Percentiles rank a stretch among this genome's conserved stretches.
Conservation (phyloP, 345 rosid species). For the Chamaenerion angustifolium region DNA sequence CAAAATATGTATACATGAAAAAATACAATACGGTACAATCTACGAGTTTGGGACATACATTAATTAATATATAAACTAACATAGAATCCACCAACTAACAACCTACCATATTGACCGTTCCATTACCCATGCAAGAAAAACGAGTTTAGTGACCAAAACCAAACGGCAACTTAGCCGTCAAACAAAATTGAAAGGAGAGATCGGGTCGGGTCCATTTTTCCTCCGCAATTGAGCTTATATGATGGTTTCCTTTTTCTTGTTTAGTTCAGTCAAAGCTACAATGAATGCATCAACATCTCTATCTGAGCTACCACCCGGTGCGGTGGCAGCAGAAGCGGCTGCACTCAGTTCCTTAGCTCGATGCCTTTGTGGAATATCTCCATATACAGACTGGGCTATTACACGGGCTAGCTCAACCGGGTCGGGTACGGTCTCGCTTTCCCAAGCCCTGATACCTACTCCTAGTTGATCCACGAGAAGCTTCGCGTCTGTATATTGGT, state of each 20-base stretch:
- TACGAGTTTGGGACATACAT: no score
- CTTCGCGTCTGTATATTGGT: constrained; percentile 35
- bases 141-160: no score
- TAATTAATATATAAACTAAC: no score
- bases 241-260: background rate
- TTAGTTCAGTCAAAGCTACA: constrained; percentile 5
- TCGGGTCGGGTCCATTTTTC: no score
- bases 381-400: constrained; percentile 19
- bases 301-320: constrained; percentile 30
- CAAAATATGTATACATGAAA: no score
- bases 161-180: no score
- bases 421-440: constrained; percentile 31
- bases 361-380: constrained; percentile 13
- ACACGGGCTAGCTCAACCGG: constrained; percentile 18
- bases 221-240: no score
- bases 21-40: no score
- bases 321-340: constrained; percentile 32
- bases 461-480: constrained; percentile 43
- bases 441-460: constrained; percentile 30
- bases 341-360: constrained; percentile 12
- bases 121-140: no score
- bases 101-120: no score
- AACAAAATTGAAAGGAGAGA: no score
- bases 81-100: no score
- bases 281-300: constrained; percentile 33